Conservation (phyloP, 805 yeast genomes). For the Metschnikowia colocasiae region DNA sequence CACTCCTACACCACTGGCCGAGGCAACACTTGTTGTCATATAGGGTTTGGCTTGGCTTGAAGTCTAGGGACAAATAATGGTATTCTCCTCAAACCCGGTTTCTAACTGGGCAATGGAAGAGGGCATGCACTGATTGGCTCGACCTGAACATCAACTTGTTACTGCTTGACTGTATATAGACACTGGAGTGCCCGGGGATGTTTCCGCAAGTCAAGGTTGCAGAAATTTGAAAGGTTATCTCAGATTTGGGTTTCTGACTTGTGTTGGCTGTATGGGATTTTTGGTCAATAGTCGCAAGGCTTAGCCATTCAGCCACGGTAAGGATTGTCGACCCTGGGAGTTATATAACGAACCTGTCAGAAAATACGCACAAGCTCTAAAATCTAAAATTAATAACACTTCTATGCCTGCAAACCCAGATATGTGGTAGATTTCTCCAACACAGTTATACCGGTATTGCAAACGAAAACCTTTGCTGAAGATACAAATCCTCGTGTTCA, state of each 20-base stretch:
- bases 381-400: not conserved
- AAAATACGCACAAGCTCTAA: not conserved
- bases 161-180: too few relatives aligned
- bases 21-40: not conserved
- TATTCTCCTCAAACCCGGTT: too few relatives aligned
- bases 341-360: conserved; percentile 2
- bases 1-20: not conserved
- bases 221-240: too few relatives aligned
- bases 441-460: not conserved
- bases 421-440: not conserved
- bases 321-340: not conserved
- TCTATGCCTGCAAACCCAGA: not conserved
- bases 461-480: not conserved
- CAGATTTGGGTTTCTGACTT: too few relatives aligned
- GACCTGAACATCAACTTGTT: too few relatives aligned
- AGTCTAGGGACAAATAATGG: too few relatives aligned
- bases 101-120: too few relatives aligned
- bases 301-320: not conserved
- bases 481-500: not conserved
- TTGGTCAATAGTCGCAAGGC: not conserved
- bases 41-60: too few relatives aligned
- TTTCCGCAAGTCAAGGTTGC: too few relatives aligned
- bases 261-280: not conserved
- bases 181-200: too few relatives aligned
- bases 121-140: too few relatives aligned